A percentile compares a stretch with the other conserved stretches of the same genome.
phyloP scores from a whole-genome alignment of 129 eudicot genomes.

The Pittosporum tobira region DNA sequence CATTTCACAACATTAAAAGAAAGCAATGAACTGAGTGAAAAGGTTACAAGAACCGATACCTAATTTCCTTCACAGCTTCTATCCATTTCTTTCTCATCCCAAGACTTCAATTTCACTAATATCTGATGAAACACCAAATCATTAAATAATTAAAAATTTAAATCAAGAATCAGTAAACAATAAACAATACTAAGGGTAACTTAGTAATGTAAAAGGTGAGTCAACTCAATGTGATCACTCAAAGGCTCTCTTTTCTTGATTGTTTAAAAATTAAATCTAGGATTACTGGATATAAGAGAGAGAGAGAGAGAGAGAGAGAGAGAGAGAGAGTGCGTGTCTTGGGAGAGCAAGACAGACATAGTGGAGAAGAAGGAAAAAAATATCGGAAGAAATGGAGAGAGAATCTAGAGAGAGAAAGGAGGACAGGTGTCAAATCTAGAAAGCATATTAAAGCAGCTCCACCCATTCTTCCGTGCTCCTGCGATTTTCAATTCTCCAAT shows the following conservation, averaged over 20 bases:
- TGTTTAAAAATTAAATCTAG: not conserved
- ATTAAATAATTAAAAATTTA: no score
- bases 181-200: constrained; percentile 6
- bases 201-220: constrained; percentile 8
- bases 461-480: no score
- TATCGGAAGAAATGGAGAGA: no score
- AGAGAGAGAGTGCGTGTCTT: constrained; percentile 1
- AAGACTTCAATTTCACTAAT: constrained; percentile 2
- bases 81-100: constrained; percentile 13
- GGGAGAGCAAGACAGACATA: constrained; percentile 20
- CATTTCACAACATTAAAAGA: constrained; percentile 11
- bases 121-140: constrained; percentile 1
- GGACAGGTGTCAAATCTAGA: constrained; percentile 35
- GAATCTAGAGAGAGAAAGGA: no score
- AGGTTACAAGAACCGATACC: constrained; percentile 20
- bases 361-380: no score
- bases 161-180: constrained; percentile 10
- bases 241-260: constrained; percentile 18
- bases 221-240: constrained; percentile 29
- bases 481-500: constrained; percentile 37
- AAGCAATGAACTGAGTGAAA: constrained; percentile 20
- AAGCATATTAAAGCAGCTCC: constrained; percentile 54
- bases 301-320: no score
- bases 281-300: no score
- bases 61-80: constrained; percentile 17